phyloP scores from a whole-genome alignment of 129 eudicot species.

The Mikania micrantha region DNA sequence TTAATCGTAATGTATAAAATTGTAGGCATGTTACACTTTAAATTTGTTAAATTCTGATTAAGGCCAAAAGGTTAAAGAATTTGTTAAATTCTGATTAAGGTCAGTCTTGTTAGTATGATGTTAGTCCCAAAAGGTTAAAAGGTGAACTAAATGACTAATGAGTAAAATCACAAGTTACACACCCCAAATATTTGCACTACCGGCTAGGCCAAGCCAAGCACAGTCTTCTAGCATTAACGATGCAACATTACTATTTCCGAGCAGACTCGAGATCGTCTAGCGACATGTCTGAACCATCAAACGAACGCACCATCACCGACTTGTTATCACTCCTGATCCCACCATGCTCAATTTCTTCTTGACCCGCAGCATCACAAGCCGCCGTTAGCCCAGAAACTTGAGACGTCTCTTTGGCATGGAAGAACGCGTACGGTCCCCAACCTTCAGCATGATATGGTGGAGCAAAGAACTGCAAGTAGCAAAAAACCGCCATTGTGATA shows the following conservation, averaged over 20 bases:
- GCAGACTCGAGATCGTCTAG: constrained; percentile 58
- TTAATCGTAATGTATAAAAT: no score
- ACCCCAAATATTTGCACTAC: no score
- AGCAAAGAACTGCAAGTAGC: constrained; percentile 87
- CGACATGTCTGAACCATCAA: constrained; percentile 20
- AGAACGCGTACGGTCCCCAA: constrained; percentile 74
- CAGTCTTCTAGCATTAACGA: constrained; percentile 1
- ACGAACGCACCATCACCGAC: constrained; percentile 7
- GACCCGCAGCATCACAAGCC: constrained; percentile 13
- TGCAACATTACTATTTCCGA: constrained; percentile 13
- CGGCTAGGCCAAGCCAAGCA: no score
- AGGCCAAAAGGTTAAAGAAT: no score
- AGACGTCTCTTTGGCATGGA: constrained; percentile 42
- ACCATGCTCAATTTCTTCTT: constrained; percentile 13
- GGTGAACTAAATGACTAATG: no score
- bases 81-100: no score
- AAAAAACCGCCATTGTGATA: constrained; percentile 52
- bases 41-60: no score
- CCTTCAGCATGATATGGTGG: constrained; percentile 75
- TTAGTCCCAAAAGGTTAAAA: no score
- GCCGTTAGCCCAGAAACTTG: constrained; percentile 5
- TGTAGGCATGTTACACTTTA: no score
- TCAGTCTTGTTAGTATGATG: no score
- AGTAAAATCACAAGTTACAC: no score
- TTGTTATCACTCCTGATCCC: not conserved